Evolutionary conservation across 2,329 filamentous ascomycete genomes (phyloP), one percentile per base, ranked within the genome.

Genomic region (Ophiostoma sp.): DNA sequence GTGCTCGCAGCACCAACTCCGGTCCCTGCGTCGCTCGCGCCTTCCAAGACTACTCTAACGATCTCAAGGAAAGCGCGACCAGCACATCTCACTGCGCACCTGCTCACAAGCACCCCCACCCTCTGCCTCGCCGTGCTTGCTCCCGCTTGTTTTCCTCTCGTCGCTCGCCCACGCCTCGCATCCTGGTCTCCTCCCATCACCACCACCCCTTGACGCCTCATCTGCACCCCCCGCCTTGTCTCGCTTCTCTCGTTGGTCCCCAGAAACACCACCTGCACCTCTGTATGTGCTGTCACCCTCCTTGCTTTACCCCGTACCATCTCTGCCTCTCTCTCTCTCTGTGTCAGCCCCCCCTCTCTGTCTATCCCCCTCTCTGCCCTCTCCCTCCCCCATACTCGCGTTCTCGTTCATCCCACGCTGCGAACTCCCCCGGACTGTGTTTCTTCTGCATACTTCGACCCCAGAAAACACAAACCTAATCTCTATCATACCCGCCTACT

Each of bases 221-320:
- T 55, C 49, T 55, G 49, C 49, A 55, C 49, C 49, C 49, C 27
- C 49, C 49, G 49, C 49, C 49, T 55, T 55, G n/a, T 27, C 14
- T 27, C 18, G 18, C 49, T n/a, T 27, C 49, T 55, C 49, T 55
- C 18, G 49, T 55, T 55, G 49, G 49, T 27, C 49, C 49, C 12
- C n/a, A 18, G 49, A 9, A 27, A 18, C 49, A 55, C 18, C 49
- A 27, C n/a, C 49, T 55, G 49, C 49, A 36, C 49, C n/a, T 55
- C n/a, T 47, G 49, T 11, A n/a, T 55, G 49, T 55, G 49, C 49
- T 55, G 49, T 55, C 49, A 55, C 49, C 49, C 49, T 55, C 49
- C 49, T 55, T 14, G 16, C 7, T 52, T n/a, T n/a, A 7, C 18
- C 49, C 47, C n/a, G 18, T 18, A 18, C 27, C 49, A n/a, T 8